A percentile compares a stretch with the other conserved stretches of the same genome.
Conservation (phyloP, 1,284 basidiomycete species). For the Irpex lacteus region DNA sequence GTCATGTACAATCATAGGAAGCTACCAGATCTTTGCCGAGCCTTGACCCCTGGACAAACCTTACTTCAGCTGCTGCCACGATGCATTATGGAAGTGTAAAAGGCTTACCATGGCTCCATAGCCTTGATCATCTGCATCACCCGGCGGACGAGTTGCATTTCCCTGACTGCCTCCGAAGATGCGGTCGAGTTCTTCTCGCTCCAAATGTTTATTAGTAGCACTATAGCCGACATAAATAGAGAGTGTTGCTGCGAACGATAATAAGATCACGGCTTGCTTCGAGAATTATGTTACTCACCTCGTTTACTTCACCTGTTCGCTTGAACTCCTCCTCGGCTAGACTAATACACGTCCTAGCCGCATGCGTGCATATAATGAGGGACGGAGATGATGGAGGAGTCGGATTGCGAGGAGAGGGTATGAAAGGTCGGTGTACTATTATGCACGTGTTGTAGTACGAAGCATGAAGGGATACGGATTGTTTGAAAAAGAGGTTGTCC, state of each 20-base stretch:
- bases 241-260: background rate
- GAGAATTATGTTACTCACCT: background rate
- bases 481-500: conserved; percentile 40
- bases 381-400: conserved; percentile 39
- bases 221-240: conserved; percentile 35
- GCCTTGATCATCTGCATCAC: background rate
- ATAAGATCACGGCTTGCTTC: background rate
- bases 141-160: background rate
- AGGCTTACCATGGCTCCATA: background rate
- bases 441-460: conserved; percentile 51
- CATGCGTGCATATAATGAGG: conserved; percentile 56
- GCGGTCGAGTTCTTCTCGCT: conserved; percentile 37
- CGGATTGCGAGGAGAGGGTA: conserved; percentile 33
- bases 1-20: background rate
- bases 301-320: background rate
- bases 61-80: no score
- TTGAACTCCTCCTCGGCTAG: conserved; percentile 34
- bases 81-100: no score
- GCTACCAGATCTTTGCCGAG: background rate
- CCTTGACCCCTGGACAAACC: background rate
- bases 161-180: background rate
- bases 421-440: conserved; percentile 56
- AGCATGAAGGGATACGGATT: conserved; percentile 46
- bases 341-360: conserved; percentile 49
- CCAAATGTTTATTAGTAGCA: conserved; percentile 68